Evolutionary conservation across 108 stramenopile genomes (phyloP), one percentile per base, ranked within the genome.

Genomic region (Chaetoceros muelleri): DNA sequence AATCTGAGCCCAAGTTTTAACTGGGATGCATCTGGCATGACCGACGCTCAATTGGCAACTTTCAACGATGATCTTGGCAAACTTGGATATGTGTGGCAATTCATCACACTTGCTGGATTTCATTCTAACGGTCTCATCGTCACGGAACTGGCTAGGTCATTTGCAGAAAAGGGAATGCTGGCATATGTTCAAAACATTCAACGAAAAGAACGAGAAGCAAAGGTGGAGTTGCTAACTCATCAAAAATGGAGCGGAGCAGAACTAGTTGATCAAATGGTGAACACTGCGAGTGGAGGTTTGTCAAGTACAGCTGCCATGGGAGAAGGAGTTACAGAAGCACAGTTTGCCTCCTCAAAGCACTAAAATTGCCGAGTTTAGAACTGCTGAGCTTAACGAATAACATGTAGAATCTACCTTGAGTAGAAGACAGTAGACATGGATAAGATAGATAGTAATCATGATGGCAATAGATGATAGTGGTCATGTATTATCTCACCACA

Each of bases 161-260:
- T 84, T 70, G 92, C 81, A 18, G 83, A 93, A 60, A 66, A 74
- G 30, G 93, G 83, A 26, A 92, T 97, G 85, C 75, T 94, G 27
- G 91, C 93, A 24, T 97, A 94, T 57, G 94, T 95, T n/a, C 79
- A 91, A 65, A 84, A 75, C 50, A 81, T 97, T 59, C 96, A 97
- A 74, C 64, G 93, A 25, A 62, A 87, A 66, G 96, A 97, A 65
- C 81, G 92, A 24, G 70, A 64, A 1, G 71, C 87, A 49, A 66
- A 92, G 58, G 93, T 95, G 31, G 91, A 93, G 62, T 58, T 95
- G 13, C 64, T 97, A 34, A 95, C 80, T 13, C 96, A 97, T 67
- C 96, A 97, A 72, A 84, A 79, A 61, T 97, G 96, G 96, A 83
- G 81, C 25, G 96, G 96, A 17, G 96, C 96, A 3, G 93, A 95